These are phyloP conservation scores for Prosopis cineraria DNA, from an alignment of 306 rosid genomes.

Conservation along the genomic window DNA sequence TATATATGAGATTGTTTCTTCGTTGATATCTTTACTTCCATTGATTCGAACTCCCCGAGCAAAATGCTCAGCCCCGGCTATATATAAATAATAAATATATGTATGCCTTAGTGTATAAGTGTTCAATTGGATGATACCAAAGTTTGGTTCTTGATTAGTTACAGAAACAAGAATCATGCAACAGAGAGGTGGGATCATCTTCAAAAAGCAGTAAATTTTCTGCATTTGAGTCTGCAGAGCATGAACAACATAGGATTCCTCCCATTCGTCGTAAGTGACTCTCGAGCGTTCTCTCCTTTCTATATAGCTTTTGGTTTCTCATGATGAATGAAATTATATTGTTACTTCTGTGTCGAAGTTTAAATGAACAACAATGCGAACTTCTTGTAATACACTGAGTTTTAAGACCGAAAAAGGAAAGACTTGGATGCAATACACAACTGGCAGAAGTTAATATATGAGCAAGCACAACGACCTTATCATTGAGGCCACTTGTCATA, in stretches of 20 bases:
- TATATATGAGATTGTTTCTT: not conserved
- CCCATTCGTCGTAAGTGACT: conserved; percentile 84
- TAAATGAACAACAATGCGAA: conserved; percentile 1
- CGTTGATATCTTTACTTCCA: not conserved
- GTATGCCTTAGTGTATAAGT: not conserved
- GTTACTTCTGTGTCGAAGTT: not conserved
- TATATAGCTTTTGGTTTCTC: conserved; percentile 8
- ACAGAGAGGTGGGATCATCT: conserved; percentile 67
- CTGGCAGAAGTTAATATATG: conserved; percentile 37
- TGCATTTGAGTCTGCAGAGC: conserved; percentile 56
- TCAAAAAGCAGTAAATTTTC: conserved; percentile 62
- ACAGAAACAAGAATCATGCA: conserved; percentile 66
- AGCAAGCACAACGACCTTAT: conserved; percentile 33
- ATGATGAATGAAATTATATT: not conserved
- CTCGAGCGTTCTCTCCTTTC: not conserved
- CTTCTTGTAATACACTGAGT: not conserved
- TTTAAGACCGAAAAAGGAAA: conserved; percentile 28
- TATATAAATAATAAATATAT: not conserved
- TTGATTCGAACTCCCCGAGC: not conserved
- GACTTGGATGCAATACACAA: conserved; percentile 23
- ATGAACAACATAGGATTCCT: conserved; percentile 74
- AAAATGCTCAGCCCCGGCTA: not conserved
- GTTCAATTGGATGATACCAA: not conserved
- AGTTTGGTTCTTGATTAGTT: conserved; percentile 12
- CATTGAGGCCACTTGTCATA: conserved; percentile 42